Base-by-base conservation (phyloP, 1,284 basidiomycete species). In the Coniferiporia weirii region DNA sequence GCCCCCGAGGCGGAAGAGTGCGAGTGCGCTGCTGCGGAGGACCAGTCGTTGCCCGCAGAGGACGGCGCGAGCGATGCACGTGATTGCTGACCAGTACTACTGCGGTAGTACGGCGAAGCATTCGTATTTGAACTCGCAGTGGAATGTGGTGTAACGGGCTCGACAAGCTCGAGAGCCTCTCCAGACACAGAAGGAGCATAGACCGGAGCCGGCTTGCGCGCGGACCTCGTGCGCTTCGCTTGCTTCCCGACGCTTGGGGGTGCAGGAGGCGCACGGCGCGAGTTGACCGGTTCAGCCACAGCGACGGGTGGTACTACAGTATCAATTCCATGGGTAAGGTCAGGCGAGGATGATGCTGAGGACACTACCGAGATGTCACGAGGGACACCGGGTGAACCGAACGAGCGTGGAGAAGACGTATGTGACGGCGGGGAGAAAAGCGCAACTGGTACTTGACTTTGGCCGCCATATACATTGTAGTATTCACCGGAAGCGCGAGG, bases 161-260 rank as follows among this genome's bases (percentile, higher is more conserved):
- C 59, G 8, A 52, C 45, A 10, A 60, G 58, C 50, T 60, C 59
- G 32, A 60, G 48, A 20, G 48, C 54, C 49, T 60, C 59, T 7
- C 54, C 59, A 10, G 59, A 47, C 6, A 54, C 46, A 32, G 58
- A 60, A 1, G 58, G 59, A 17, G 34, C 54, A 44, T 60, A 60
- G 22, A 50, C 54, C 20, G 59, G 59, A 4, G 55, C 59, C 5
- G 59, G 59, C 40, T 60, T 60, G n/a, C 59, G 54, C 34, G 57
- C 45, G 35, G 58, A 51, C 53, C 51, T 60, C 36, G 53, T 40
- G 9, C 52, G 53, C 20, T 54, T 47, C 32, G 54, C 17, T 5
- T 36, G 51, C 7, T 59, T 19, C 22, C 27, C 19, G 17, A 35
- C 34, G 32, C 19, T 32, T 12, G 54, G 50, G 4, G 59, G 48